phyloP scores from a whole-genome alignment of 176 grass and related monocot species.

The Avena sativa region DNA sequence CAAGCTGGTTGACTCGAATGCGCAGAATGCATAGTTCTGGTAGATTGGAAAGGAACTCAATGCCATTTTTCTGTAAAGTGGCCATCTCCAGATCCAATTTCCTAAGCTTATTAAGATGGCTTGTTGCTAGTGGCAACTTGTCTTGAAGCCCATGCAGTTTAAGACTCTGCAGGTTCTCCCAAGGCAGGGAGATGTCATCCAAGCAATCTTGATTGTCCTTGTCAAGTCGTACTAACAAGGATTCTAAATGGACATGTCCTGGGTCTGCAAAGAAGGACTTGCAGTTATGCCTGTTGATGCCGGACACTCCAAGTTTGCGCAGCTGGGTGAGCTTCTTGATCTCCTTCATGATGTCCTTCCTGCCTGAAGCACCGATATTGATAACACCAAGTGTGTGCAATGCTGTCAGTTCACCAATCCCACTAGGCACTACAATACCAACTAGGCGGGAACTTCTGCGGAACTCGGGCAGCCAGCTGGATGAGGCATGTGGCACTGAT shows the following conservation, averaged over 20 bases:
- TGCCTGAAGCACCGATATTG: background rate
- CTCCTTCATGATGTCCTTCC: background rate
- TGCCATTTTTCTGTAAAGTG: background rate
- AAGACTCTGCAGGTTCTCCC: background rate
- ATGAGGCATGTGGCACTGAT: background rate
- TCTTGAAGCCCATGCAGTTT: background rate
- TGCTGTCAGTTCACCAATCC: background rate
- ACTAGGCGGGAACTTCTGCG: background rate
- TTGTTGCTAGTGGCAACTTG: background rate
- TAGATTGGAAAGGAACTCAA: background rate
- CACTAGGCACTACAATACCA: background rate
- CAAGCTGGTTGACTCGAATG: background rate
- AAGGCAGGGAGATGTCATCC: background rate
- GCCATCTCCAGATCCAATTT: background rate
- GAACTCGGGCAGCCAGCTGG: background rate
- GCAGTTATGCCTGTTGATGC: background rate
- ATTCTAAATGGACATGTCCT: background rate
- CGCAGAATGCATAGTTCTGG: background rate
- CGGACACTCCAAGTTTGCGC: background rate
- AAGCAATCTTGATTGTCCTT: background rate
- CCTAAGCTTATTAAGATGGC: background rate
- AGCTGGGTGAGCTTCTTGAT: conserved; percentile 27
- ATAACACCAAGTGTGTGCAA: conserved; percentile 23
- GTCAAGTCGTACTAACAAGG: background rate
- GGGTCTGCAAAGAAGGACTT: background rate